Evolutionary conservation across 306 rosid species (phyloP), one percentile per base, ranked within the genome.

Genomic region (Ceratonia siliqua): DNA sequence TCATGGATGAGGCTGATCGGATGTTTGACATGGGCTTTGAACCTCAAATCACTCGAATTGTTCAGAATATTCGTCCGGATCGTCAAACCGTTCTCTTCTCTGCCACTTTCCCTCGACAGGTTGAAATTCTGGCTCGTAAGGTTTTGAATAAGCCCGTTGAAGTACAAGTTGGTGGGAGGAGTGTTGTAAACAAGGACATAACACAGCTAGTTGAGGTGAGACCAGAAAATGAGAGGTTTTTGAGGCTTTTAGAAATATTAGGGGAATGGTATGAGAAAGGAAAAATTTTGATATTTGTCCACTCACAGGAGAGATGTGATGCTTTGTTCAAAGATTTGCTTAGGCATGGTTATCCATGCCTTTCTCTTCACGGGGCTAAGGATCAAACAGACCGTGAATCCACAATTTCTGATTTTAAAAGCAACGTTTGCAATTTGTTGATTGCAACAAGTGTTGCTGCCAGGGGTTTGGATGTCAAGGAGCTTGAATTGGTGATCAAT

Each of bases 21-120:
- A 93, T 93, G 98, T 91, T 93, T 83, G 98, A 93, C 87, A 93
- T 93, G 98, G 98, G 98, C 28, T 93, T 93, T 81, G 97, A 93
- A 78, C 98, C 98, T 52, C 98, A 93, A 77, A 93, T 93, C 82
- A 91, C 96, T 72, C 81, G 96, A 78, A 93, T 93, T 76, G 98
- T 93, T 79, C 96, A 93, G 79, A 89, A 93, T 75, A 89, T 93
- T 62, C 87, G 82, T 15, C 97, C 97, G 0, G 93, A 89, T 82
- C 95, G 94, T 30, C 98, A 93, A 76, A 93, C 98, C 6, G 96
- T 91, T 52, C 87, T 93, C 72, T 93, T 93, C 79, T 91, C 98
- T 83, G 97, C 98, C 1, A 89, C 98, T 56, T 93, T 91, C 59
- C 98, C 98, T 2, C 96, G 96, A 41, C 97, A 89, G 73, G 97